These are phyloP conservation scores for Calamus simplicifolius DNA, from an alignment of 176 grass and related monocot genomes.

Conservation along the genomic window DNA sequence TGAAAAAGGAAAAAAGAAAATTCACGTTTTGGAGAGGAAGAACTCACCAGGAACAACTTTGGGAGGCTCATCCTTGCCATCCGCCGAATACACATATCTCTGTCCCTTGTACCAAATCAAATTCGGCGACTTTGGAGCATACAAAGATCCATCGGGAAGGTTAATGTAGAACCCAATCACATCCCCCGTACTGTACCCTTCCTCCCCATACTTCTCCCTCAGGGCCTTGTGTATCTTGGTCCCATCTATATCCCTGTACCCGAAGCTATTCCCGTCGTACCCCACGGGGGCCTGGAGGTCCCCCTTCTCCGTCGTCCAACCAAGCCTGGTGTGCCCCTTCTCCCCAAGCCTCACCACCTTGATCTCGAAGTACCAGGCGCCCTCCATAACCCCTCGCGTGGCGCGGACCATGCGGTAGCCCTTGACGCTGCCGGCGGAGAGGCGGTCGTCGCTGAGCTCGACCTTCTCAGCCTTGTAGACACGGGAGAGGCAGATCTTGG, in stretches of 20 bases:
- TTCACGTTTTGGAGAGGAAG: background rate
- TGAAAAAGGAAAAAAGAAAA: background rate
- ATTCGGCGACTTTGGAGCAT: constrained; percentile 65
- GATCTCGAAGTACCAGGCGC: constrained; percentile 84
- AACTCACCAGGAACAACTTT: constrained; percentile 71
- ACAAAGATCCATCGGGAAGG: constrained; percentile 56
- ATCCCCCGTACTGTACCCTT: constrained; percentile 65
- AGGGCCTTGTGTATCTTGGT: constrained; percentile 69
- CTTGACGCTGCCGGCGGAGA: constrained; percentile 64
- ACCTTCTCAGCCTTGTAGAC: constrained; percentile 72
- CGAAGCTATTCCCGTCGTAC: constrained; percentile 58
- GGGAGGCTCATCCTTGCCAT: constrained; percentile 56
- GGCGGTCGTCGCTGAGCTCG: constrained; percentile 70
- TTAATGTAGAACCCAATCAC: constrained; percentile 83
- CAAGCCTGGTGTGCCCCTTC: constrained; percentile 64
- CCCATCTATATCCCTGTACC: constrained; percentile 73
- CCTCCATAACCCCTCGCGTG: constrained; percentile 57
- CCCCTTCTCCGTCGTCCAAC: constrained; percentile 79
- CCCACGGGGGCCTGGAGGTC: constrained; percentile 87
- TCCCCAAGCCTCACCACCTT: constrained; percentile 44
- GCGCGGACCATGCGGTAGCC: constrained; percentile 92
- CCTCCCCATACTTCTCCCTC: constrained; percentile 54
- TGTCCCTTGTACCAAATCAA: constrained; percentile 78
- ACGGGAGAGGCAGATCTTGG: constrained; percentile 68
- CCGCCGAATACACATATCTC: constrained; percentile 43